A percentile compares a stretch with the other conserved stretches of the same genome.
Conservation (phyloP, 805 yeast genomes). For the Sugiyamaella valdiviana region DNA sequence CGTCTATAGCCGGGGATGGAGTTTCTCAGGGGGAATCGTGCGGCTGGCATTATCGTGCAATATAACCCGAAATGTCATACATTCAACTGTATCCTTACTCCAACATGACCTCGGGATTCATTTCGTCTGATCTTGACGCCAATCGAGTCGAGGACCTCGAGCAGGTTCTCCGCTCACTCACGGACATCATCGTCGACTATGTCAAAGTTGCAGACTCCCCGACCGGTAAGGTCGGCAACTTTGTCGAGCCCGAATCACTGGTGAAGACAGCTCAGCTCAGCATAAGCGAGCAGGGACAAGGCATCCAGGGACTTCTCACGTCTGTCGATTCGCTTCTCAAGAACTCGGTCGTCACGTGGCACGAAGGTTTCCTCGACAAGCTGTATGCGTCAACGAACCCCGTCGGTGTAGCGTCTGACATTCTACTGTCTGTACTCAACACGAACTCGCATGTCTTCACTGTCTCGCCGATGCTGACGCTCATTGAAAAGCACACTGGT, state of each 20-base stretch:
- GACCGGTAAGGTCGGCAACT: constrained; percentile 43
- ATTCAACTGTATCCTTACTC: too few relatives aligned
- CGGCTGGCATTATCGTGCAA: too few relatives aligned
- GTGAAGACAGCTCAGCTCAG: constrained; percentile 34
- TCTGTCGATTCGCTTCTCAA: constrained; percentile 52
- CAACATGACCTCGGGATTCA: background rate
- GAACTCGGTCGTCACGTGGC: constrained; percentile 79
- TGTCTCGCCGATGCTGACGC: constrained; percentile 73
- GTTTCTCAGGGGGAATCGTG: too few relatives aligned
- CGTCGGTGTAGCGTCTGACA: constrained; percentile 69
- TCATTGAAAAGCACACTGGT: constrained; percentile 65
- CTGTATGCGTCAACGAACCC: constrained; percentile 83
- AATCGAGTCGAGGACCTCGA: constrained; percentile 55
- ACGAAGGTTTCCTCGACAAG: constrained; percentile 78
- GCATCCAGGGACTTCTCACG: constrained; percentile 40
- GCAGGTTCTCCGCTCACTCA: constrained; percentile 43
- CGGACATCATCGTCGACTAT: constrained; percentile 48
- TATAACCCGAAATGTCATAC: too few relatives aligned
- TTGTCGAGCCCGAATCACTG: constrained; percentile 42
- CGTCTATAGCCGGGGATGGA: too few relatives aligned
- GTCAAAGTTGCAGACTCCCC: constrained; percentile 45
- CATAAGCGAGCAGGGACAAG: constrained; percentile 36
- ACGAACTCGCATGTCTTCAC: constrained; percentile 82
- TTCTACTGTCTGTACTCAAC: constrained; percentile 61
- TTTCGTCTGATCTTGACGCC: constrained; percentile 35